Evolutionary conservation across 2,329 filamentous ascomycete species (phyloP).

Genomic region (Paraconiothyrium brasiliense): DNA sequence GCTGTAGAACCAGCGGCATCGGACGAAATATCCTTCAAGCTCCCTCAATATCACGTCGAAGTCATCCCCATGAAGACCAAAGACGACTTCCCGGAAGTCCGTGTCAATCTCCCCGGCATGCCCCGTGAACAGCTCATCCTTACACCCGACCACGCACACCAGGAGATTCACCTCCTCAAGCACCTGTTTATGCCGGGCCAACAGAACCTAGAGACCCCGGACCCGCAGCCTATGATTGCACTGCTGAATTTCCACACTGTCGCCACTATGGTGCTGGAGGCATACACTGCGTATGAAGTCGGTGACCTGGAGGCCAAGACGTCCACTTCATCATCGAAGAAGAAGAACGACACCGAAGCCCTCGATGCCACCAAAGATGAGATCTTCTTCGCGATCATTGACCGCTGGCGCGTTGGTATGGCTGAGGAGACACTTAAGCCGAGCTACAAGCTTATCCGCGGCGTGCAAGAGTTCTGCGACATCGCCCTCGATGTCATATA

Average conservation of each 20-base stretch:
- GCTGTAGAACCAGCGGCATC: neutral
- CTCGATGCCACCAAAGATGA: conserved; percentile 37
- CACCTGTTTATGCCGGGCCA: conserved; percentile 42
- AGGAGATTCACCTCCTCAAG: conserved; percentile 39
- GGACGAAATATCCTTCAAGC: conserved; percentile 9
- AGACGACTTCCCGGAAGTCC: conserved; percentile 2
- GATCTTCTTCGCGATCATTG: conserved; percentile 44
- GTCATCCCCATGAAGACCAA: neutral
- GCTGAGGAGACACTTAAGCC: conserved; percentile 23
- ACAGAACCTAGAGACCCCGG: conserved; percentile 24
- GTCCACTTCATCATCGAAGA: neutral
- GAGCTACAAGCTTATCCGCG: conserved; percentile 31
- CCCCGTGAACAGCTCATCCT: conserved; percentile 44
- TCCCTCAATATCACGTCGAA: conserved; percentile 5
- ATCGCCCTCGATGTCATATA: conserved; percentile 41
- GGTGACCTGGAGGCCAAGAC: conserved; percentile 29
- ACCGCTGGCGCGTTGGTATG: conserved; percentile 43
- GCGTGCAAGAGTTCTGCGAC: conserved; percentile 46
- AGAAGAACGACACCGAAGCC: conserved; percentile 7
- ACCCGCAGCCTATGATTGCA: conserved; percentile 31
- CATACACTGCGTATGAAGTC: conserved; percentile 34
- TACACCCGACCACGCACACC: conserved; percentile 31
- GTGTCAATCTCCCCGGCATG: conserved; percentile 44
- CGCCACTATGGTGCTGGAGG: conserved; percentile 43
- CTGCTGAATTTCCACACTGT: conserved; percentile 48